Evolutionary conservation across 225 moss, liverwort and hornwort genomes (phyloP).

Genomic region (Bryoerythrophyllum caledonicum): DNA sequence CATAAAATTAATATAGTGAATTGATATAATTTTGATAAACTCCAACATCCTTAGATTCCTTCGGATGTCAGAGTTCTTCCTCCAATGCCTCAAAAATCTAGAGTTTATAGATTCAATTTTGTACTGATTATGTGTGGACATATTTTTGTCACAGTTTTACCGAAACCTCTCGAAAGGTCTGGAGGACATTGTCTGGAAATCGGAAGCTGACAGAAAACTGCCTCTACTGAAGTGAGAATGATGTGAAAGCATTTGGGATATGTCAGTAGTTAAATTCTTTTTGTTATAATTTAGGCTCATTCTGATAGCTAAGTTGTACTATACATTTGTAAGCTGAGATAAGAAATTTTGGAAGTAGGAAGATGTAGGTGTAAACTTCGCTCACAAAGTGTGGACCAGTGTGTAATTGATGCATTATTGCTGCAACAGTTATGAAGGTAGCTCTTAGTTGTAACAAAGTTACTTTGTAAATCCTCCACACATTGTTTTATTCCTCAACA

Average conservation of each 20-base stretch:
- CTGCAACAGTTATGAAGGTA: constrained; percentile 30
- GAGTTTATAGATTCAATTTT: not conserved
- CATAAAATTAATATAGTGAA: too few relatives aligned
- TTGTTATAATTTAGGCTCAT: constrained; percentile 11
- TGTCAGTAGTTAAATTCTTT: constrained; percentile 9
- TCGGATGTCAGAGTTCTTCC: too few relatives aligned
- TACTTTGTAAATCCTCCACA: too few relatives aligned
- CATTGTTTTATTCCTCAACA: too few relatives aligned
- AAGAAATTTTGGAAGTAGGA: constrained; percentile 20
- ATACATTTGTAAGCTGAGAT: constrained; percentile 2
- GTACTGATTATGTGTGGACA: constrained; percentile 10
- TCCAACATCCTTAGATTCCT: too few relatives aligned
- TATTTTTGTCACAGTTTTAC: constrained; percentile 45
- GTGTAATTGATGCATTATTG: constrained; percentile 16
- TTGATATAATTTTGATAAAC: too few relatives aligned
- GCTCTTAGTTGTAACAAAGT: constrained; percentile 19
- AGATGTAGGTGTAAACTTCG: constrained; percentile 40
- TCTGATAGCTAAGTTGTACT: constrained; percentile 11
- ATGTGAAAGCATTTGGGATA: not conserved
- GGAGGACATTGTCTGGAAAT: constrained; percentile 63
- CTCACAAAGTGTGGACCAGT: not conserved
- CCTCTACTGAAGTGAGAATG: constrained; percentile 21
- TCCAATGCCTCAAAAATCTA: not conserved
- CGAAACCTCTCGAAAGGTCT: constrained; percentile 58
- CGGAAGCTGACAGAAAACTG: constrained; percentile 41